Evolutionary conservation across 805 yeast genomes (phyloP), one percentile per base, ranked within the genome.

Genomic region (Saccharomycopsis vini): DNA sequence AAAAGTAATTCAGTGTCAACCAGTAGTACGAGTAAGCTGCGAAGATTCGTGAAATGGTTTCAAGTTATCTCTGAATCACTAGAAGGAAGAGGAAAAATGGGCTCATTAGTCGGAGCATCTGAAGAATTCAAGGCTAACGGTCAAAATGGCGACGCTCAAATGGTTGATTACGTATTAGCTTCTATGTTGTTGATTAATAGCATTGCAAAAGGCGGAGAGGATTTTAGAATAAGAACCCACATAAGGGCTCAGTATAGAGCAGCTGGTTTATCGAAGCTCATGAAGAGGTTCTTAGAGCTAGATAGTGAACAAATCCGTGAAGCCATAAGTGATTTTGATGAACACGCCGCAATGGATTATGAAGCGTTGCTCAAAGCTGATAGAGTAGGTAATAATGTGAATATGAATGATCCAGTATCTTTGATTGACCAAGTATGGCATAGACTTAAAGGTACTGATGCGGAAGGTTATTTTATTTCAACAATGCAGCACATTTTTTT

Each of bases 51-150:
- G 28, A 71, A 80, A 30, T 87, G 95, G 95, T 56, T 86, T 36
- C 62, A 66, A 39, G 64, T 77, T 10, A 79, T 86, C 3, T 80
- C 72, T 40, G 73, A 72, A 39, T 80, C 89, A 0, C 54, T 87
- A 36, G 86, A 79, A 45, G 96, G 96, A 2, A 72, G 89, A 53
- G 97, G 97, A 5, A 81, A 78, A 54, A 71, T 84, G 72, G 95
- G 96, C 9, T 85, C 96, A 1, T 61, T 81, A 54, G 97, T 90
- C 6, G 97, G 97, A 2, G 95, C 96, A 0, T 80, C 86, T 46
- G 92, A 81, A 7, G 97, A 90, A 52, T 71, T 77, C 43, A 79
- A 77, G 46, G 60, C 71, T 5, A 64, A 68, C 2, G 75, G 77
- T 0, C 53, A 59, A 9, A 62, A 62, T 20, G 71, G 77, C 21